These are phyloP conservation scores for Forsythia viridissima DNA, from an alignment of 257 asterid species.

Conservation along the genomic window DNA sequence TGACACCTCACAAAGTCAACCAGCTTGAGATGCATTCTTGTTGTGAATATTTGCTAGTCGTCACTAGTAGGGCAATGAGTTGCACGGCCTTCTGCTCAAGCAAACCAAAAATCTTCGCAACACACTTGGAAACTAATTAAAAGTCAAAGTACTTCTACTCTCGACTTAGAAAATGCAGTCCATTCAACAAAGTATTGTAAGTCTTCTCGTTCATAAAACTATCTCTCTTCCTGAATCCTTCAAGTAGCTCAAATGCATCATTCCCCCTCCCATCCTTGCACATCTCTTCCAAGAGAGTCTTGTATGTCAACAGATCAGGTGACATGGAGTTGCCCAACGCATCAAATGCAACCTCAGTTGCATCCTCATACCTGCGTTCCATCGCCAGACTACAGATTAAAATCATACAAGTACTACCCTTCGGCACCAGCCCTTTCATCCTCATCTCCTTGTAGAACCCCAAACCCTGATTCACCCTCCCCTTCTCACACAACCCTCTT, in stretches of 20 bases:
- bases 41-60: not conserved
- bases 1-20: not conserved
- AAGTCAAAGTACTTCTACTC: slow-evolving; percentile 20
- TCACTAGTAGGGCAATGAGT: not conserved
- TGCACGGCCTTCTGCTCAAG: not conserved
- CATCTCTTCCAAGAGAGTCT: slow-evolving; percentile 81
- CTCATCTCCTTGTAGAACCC: slow-evolving; percentile 67
- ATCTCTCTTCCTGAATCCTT: slow-evolving; percentile 67
- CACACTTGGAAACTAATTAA: not conserved
- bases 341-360: slow-evolving; percentile 56
- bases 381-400: slow-evolving; percentile 78
- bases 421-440: slow-evolving; percentile 60
- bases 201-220: slow-evolving; percentile 76
- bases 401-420: slow-evolving; percentile 54
- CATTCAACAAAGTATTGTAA: slow-evolving; percentile 60
- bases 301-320: slow-evolving; percentile 78
- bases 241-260: slow-evolving; percentile 74
- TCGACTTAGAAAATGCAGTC: slow-evolving; percentile 54
- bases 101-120: slow-evolving; percentile 13
- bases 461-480: slow-evolving; percentile 66
- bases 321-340: slow-evolving; percentile 64
- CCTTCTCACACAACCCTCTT: slow-evolving; percentile 83
- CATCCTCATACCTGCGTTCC: slow-evolving; percentile 71
- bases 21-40: not conserved
- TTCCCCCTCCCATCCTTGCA: slow-evolving; percentile 78